These are phyloP conservation scores for Dioscorea alata DNA, from an alignment of 106 monocot genomes.

Conservation along the genomic window DNA sequence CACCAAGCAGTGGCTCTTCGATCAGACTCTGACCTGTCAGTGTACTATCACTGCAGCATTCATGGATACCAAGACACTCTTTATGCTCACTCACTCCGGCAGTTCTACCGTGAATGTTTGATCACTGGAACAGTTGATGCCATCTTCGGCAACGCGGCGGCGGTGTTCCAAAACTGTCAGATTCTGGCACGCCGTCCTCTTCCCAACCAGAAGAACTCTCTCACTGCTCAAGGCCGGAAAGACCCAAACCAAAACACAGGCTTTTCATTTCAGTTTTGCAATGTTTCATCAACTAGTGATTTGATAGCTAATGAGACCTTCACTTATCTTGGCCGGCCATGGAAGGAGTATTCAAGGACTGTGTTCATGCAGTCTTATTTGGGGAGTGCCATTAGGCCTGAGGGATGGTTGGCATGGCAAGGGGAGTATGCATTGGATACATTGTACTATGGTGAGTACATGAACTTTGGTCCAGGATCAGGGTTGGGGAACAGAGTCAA, in stretches of 20 bases:
- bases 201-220: constrained; percentile 65
- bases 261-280: constrained; percentile 68
- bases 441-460: constrained; percentile 68
- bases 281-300: constrained; percentile 41
- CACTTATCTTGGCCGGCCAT: constrained; percentile 73
- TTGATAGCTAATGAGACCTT: constrained; percentile 10
- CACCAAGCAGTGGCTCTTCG: constrained; percentile 90
- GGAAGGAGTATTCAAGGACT: constrained; percentile 72
- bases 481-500: constrained; percentile 30
- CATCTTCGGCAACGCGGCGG: constrained; percentile 80
- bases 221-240: constrained; percentile 78
- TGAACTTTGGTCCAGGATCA: constrained; percentile 65
- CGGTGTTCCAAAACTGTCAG: constrained; percentile 64
- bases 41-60: constrained; percentile 50
- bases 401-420: constrained; percentile 67
- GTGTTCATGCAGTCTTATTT: constrained; percentile 69
- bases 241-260: constrained; percentile 74
- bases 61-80: constrained; percentile 79
- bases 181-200: constrained; percentile 47
- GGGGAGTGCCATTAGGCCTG: constrained; percentile 24
- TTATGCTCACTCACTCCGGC: constrained; percentile 78
- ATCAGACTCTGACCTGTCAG: constrained; percentile 72
- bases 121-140: constrained; percentile 73
- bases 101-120: constrained; percentile 78
- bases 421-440: constrained; percentile 56